Base-by-base conservation (phyloP, 2,329 filamentous ascomycete genomes). In the Monosporascus sp. region DNA sequence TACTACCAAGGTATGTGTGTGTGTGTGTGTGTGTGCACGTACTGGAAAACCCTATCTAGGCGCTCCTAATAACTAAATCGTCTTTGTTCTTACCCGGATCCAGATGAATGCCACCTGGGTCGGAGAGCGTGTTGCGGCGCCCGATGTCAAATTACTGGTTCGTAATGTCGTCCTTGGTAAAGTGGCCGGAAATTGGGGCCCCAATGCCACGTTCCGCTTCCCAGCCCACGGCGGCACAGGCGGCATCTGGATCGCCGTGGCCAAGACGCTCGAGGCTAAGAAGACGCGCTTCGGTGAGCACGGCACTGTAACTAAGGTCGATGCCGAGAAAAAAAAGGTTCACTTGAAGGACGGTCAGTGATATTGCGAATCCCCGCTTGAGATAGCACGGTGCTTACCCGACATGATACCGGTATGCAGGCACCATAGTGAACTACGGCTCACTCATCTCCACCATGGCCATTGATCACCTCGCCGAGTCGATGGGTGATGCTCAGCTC, bases 51-150 rank as follows among this genome's bases (percentile, higher is more conserved):
- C 25, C 7, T 6, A 8, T 27, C 8, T 27, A 3, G 25, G 25
- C 8, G 25, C 25, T 9, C 4, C 8, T 8, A 27, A 27, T 2
- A 27, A 27, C 25, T 27, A 27, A 27, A 27, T 27, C 25, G 25
- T 6, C 7, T 27, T 8, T 9, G 25, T 27, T 27, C 25, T 27
- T 27, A 27, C 25, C 25, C 8, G 25, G 25, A 27, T 27, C 25
- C 51, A 96, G 92, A 99, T 99, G 94, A 94, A 97, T 89, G 96
- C 90, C 74, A 79, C 87, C 72, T 99, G 94, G 94, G 88, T 97
- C 59, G 94, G 94, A 65, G 94, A 99, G 84, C 93, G 94, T 81
- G 94, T 99, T 50, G 94, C 94, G 56, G 92, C 93, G 51, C 94
- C 94, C 61, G 90, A 99, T 71, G 82, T 97, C 79, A 99, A 99